phyloP scores from a whole-genome alignment of 148 eudicot genomes.

The Arbutus unedo region DNA sequence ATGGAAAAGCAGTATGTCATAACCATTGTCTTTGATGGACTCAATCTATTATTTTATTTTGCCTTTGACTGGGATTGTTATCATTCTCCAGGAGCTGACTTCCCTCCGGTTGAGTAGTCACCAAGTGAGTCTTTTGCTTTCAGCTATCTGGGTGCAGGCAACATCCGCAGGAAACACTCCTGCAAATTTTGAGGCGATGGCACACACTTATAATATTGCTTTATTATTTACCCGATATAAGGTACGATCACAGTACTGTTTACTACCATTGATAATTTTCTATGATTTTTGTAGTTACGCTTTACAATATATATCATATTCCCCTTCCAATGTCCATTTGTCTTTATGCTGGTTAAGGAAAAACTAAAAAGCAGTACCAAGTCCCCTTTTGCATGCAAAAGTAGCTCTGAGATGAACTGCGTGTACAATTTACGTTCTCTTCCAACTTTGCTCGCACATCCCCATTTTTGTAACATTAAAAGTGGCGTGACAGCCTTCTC shows the following conservation, averaged over 20 bases:
- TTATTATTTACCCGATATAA: constrained; percentile 64
- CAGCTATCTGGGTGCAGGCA: constrained; percentile 89
- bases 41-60: neutral
- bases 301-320: neutral
- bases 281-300: neutral
- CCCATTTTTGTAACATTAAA: neutral
- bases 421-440: neutral
- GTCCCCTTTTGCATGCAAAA: neutral
- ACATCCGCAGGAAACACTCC: constrained; percentile 60
- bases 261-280: constrained; percentile 8
- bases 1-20: constrained; percentile 50
- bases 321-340: neutral
- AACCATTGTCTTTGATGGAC: constrained; percentile 4
- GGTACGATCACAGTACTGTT: constrained; percentile 34
- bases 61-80: constrained; percentile 1
- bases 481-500: neutral
- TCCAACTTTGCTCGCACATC: neutral
- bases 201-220: constrained; percentile 68
- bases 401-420: constrained; percentile 1
- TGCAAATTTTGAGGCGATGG: constrained; percentile 76
- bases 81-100: constrained; percentile 44
- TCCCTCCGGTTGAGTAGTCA: constrained; percentile 79
- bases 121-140: constrained; percentile 83
- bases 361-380: too few relatives aligned
- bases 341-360: neutral